These are phyloP conservation scores for Trapa bicornis DNA, from an alignment of 345 rosid species.

Conservation along the genomic window DNA sequence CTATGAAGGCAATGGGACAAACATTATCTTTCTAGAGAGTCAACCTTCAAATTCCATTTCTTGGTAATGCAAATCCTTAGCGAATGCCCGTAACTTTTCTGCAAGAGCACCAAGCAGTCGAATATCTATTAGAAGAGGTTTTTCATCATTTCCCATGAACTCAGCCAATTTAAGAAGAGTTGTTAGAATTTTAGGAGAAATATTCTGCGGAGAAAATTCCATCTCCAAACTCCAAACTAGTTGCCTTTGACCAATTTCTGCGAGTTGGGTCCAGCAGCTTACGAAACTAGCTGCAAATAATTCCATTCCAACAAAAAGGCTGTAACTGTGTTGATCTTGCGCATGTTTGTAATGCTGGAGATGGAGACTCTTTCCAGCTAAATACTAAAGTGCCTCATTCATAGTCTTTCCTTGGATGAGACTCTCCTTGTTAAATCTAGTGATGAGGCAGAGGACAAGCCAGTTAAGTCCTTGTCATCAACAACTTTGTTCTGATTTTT, in stretches of 20 bases:
- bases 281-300: conserved; percentile 99
- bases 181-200: conserved; percentile 96
- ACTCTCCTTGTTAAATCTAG: too few species aligned
- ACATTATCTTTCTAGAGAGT: conserved; percentile 32
- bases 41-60: conserved; percentile 99
- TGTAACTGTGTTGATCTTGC: conserved; percentile 94
- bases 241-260: conserved; percentile 77
- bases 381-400: conserved; percentile 99
- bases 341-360: conserved; percentile 94
- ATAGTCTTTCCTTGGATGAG: too few species aligned
- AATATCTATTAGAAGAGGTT: conserved; percentile 94
- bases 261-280: conserved; percentile 94
- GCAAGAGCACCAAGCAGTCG: conserved; percentile 99
- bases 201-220: conserved; percentile 97
- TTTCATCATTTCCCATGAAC: conserved; percentile 50
- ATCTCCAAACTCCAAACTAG: conserved; percentile 88
- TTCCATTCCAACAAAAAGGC: conserved; percentile 96
- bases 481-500: conserved; percentile 12
- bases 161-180: conserved; percentile 73
- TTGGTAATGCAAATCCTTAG: conserved; percentile 97
- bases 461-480: conserved; percentile 24
- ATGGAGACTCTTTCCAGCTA: conserved; percentile 95
- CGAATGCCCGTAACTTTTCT: conserved; percentile 98
- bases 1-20: conserved; percentile 47
- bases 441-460: too few species aligned